A percentile compares a stretch with the other conserved stretches of the same genome.
Evolutionary conservation across 352 stramenopile species (phyloP).

Genomic region (Pythium apleroticum): DNA sequence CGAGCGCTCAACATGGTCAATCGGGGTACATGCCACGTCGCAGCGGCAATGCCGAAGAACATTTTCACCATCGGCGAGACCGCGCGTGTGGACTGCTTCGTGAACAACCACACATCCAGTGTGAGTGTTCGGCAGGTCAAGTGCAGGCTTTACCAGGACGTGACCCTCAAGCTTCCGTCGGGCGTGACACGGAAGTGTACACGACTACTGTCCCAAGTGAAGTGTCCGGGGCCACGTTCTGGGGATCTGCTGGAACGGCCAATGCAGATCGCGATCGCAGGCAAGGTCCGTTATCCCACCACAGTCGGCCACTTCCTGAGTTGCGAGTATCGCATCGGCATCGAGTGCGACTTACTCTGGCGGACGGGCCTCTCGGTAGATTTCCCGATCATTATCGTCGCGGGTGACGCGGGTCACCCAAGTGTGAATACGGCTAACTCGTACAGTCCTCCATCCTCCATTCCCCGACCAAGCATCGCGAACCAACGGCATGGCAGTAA

Average conservation of each 20-base stretch:
- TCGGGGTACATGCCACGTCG: conserved; percentile 59
- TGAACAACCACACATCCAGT: conserved; percentile 70
- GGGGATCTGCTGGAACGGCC: conserved; percentile 61
- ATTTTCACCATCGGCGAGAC: conserved; percentile 57
- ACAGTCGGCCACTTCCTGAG: conserved; percentile 53
- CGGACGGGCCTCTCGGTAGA: conserved; percentile 28
- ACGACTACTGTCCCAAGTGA: conserved; percentile 49
- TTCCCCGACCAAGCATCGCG: conserved; percentile 15
- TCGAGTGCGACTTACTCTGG: conserved; percentile 58
- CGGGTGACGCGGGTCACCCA: conserved; percentile 18
- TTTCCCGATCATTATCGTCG: conserved; percentile 31
- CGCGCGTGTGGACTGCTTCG: conserved; percentile 62
- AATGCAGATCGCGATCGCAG: conserved; percentile 52
- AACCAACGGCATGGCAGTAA: conserved; percentile 24
- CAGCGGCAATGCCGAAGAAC: conserved; percentile 64
- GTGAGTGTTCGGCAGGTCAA: conserved; percentile 49
- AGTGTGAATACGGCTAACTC: background rate
- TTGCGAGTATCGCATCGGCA: conserved; percentile 58
- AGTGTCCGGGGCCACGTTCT: conserved; percentile 44
- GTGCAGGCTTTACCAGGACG: conserved; percentile 60
- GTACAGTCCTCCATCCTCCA: conserved; percentile 22
- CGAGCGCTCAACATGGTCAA: conserved; percentile 54
- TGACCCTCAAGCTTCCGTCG: conserved; percentile 44
- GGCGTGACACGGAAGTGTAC: conserved; percentile 40
- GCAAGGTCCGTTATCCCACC: conserved; percentile 56